phyloP scores from a whole-genome alignment of 2,329 filamentous ascomycete genomes.

The Neoarthrinium moseri region DNA sequence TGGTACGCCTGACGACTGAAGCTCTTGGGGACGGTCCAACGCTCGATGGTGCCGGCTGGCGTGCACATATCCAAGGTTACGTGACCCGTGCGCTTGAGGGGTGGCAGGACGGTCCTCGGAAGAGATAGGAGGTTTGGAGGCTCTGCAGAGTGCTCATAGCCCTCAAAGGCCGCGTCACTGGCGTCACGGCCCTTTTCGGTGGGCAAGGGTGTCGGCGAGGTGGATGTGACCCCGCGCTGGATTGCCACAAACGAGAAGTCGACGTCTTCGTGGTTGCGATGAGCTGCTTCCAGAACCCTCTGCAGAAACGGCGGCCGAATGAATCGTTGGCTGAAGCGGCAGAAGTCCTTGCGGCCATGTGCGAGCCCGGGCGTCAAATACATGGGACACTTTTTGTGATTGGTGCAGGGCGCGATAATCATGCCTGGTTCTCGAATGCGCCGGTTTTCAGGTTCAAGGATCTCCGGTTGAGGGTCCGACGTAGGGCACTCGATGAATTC shows the following conservation, averaged over 20 bases:
- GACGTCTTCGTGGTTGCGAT: constrained; percentile 85
- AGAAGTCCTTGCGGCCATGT: constrained; percentile 81
- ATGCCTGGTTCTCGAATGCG: constrained; percentile 57
- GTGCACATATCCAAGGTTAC: constrained; percentile 91
- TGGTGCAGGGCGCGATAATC: constrained; percentile 79
- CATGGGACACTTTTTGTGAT: constrained; percentile 86
- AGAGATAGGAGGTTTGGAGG: constrained; percentile 63
- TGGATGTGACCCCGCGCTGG: constrained; percentile 66
- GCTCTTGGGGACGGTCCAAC: constrained; percentile 86
- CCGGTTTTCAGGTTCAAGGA: constrained; percentile 36
- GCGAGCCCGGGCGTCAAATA: constrained; percentile 70
- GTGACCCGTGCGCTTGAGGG: constrained; percentile 85
- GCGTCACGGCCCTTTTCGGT: constrained; percentile 50
- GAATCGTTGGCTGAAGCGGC: constrained; percentile 87
- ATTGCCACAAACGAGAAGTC: constrained; percentile 88
- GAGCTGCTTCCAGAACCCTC: constrained; percentile 64
- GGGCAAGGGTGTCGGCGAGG: constrained; percentile 7
- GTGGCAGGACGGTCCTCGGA: constrained; percentile 74
- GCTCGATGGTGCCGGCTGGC: constrained; percentile 78
- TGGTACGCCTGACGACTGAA: constrained; percentile 82
- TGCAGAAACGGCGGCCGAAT: constrained; percentile 82
- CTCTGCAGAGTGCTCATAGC: constrained; percentile 57
- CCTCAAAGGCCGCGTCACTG: constrained; percentile 67
- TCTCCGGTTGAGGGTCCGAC: constrained; percentile 32
- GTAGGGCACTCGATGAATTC: constrained; percentile 51